Conservation (phyloP, 352 stramenopile species). For the Globisporangium barbulae region DNA sequence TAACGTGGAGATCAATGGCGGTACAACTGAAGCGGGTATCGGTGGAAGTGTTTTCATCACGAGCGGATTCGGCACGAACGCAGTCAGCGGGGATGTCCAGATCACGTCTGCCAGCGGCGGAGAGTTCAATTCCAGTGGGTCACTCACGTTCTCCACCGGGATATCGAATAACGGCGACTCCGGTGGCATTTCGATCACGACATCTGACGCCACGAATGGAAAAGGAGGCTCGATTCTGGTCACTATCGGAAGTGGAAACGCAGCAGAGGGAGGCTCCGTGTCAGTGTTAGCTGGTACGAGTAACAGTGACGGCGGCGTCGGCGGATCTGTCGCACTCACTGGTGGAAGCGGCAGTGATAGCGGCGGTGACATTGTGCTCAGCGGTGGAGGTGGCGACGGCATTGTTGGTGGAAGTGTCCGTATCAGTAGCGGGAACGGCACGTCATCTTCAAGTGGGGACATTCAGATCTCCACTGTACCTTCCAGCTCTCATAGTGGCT, state of each 20-base stretch:
- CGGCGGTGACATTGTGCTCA: slow-evolving; percentile 17
- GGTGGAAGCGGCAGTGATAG: slow-evolving; percentile 15
- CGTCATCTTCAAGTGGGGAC: slow-evolving; percentile 17
- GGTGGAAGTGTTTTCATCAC: slow-evolving; percentile 24
- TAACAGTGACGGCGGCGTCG: slow-evolving; percentile 9
- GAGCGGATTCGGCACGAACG: slow-evolving; percentile 22
- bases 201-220: slow-evolving; percentile 20
- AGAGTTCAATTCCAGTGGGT: slow-evolving; percentile 18
- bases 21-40: slow-evolving; percentile 11
- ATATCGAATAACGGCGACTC: slow-evolving; percentile 19
- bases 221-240: slow-evolving; percentile 24
- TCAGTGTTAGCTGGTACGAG: slow-evolving; percentile 1
- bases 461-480: slow-evolving; percentile 14
- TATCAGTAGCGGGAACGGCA: slow-evolving; percentile 20
- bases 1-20: slow-evolving; percentile 27
- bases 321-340: slow-evolving; percentile 17
- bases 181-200: slow-evolving; percentile 27
- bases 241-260: slow-evolving; percentile 14
- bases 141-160: slow-evolving; percentile 24
- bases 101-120: slow-evolving; percentile 18
- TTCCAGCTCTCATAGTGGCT: slow-evolving; percentile 15
- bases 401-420: slow-evolving; percentile 21
- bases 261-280: not conserved
- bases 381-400: slow-evolving; percentile 18
- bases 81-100: slow-evolving; percentile 22